Evolutionary conservation across 2,329 filamentous ascomycete species (phyloP).

Genomic region (Aspergillus awamori): DNA sequence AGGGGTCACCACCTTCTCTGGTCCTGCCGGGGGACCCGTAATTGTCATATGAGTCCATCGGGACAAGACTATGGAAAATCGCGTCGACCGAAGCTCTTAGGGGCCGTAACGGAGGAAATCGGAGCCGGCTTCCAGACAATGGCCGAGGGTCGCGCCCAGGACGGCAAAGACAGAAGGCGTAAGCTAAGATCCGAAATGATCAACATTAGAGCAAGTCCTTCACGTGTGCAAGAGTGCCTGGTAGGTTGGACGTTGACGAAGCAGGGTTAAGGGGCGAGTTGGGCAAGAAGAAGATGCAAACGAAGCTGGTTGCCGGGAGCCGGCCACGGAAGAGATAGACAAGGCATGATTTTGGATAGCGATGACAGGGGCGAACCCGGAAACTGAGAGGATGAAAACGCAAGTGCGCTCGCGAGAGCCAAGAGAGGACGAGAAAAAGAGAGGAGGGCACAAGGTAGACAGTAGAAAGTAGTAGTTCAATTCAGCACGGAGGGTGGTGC

Average conservation of each 20-base stretch:
- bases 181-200: constrained; percentile 43
- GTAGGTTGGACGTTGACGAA: constrained; percentile 27
- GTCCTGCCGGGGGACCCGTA: constrained; percentile 49
- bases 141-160: constrained; percentile 6
- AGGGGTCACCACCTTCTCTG: constrained; percentile 45
- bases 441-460: constrained; percentile 11
- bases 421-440: constrained; percentile 18
- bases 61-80: not conserved
- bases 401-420: constrained; percentile 21
- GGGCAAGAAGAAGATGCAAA: constrained; percentile 28
- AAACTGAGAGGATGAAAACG: constrained; percentile 24
- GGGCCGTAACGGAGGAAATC: not conserved
- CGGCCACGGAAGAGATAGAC: constrained; percentile 21
- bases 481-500: constrained; percentile 18
- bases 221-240: constrained; percentile 23
- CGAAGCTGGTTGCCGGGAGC: constrained; percentile 21
- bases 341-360: constrained; percentile 16
- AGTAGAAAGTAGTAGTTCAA: constrained; percentile 7
- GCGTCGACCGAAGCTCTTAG: not conserved
- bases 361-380: constrained; percentile 18
- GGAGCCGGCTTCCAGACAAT: not conserved
- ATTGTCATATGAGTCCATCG: constrained; percentile 53
- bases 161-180: constrained; percentile 17
- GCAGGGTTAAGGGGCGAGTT: constrained; percentile 25
- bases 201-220: constrained; percentile 40